A percentile compares a stretch with the other conserved stretches of the same genome.
Evolutionary conservation across 208 protist species (phyloP).

Genomic region (Trypanosoma caninum): DNA sequence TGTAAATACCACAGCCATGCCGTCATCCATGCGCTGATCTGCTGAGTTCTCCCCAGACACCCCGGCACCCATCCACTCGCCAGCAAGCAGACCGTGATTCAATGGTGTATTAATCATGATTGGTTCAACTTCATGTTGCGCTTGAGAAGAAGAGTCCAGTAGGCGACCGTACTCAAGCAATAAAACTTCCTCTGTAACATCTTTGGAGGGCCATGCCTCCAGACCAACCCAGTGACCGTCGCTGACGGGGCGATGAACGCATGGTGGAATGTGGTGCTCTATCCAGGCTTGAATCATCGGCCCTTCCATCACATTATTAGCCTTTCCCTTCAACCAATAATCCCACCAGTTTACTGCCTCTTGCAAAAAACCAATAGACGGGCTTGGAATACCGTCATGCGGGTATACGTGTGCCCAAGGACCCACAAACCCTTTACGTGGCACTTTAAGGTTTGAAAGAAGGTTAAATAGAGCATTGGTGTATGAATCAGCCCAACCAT

Average conservation of each 20-base stretch:
- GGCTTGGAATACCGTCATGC: slow-evolving; percentile 47
- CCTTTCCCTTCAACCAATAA: slow-evolving; percentile 35
- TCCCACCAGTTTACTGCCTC: slow-evolving; percentile 57
- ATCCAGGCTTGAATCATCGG: slow-evolving; percentile 54
- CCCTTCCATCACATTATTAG: slow-evolving; percentile 33
- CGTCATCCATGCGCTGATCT: slow-evolving; percentile 68
- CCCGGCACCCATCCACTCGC: slow-evolving; percentile 65
- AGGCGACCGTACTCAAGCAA: neutral
- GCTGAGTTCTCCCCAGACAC: slow-evolving; percentile 49
- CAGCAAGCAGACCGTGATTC: slow-evolving; percentile 50
- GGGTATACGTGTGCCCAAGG: slow-evolving; percentile 69
- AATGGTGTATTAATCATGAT: slow-evolving; percentile 55
- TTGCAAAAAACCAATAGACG: slow-evolving; percentile 59
- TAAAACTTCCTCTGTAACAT: slow-evolving; percentile 14
- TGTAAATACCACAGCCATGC: slow-evolving; percentile 48
- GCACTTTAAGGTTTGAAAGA: slow-evolving; percentile 39
- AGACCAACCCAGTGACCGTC: slow-evolving; percentile 46
- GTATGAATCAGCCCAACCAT: slow-evolving; percentile 65
- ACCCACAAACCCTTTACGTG: slow-evolving; percentile 51
- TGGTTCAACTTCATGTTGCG: slow-evolving; percentile 2
- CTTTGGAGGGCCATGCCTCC: slow-evolving; percentile 32
- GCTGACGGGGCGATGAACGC: slow-evolving; percentile 36
- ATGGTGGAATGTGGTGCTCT: slow-evolving; percentile 38
- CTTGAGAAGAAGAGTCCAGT: slow-evolving; percentile 20
- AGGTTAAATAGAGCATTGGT: slow-evolving; percentile 55